Percentiles rank a stretch among this genome's conserved stretches.
Conservation (phyloP, 495 filamentous ascomycete genomes). For the Astrocystis sublimbata region DNA sequence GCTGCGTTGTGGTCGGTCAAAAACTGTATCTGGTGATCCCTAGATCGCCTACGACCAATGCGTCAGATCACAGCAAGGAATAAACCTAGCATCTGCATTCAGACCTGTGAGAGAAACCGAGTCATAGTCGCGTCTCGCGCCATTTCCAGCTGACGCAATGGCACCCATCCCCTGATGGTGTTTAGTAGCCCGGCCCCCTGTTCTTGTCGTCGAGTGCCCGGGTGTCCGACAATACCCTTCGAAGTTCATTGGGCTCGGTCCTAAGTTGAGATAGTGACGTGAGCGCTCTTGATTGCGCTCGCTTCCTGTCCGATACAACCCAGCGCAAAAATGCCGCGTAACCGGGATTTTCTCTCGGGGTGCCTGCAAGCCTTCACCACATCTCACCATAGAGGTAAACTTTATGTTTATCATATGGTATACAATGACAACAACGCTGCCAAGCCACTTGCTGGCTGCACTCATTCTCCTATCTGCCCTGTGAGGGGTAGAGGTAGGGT, state of each 20-base stretch:
- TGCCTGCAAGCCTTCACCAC: slow-evolving; percentile 40
- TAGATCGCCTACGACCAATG: background rate
- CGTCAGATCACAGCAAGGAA: slow-evolving; percentile 5
- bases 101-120: slow-evolving; percentile 24
- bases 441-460: slow-evolving; percentile 37
- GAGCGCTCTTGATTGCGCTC: slow-evolving; percentile 33
- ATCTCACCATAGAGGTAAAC: slow-evolving; percentile 47
- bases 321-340: slow-evolving; percentile 41
- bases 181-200: slow-evolving; percentile 24
- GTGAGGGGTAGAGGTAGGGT: slow-evolving; percentile 43
- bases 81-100: background rate
- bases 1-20: background rate
- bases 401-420: slow-evolving; percentile 30
- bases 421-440: slow-evolving; percentile 30
- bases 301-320: slow-evolving; percentile 40
- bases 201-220: no score
- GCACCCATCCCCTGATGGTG: background rate
- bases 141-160: background rate
- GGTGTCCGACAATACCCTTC: slow-evolving; percentile 40
- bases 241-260: slow-evolving; percentile 38
- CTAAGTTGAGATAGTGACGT: slow-evolving; percentile 43
- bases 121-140: background rate
- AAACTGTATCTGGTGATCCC: background rate
- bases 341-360: slow-evolving; percentile 42
- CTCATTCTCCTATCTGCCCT: slow-evolving; percentile 35